Base-by-base conservation (phyloP, 331 rosid genomes). In the Telfairia occidentalis region DNA sequence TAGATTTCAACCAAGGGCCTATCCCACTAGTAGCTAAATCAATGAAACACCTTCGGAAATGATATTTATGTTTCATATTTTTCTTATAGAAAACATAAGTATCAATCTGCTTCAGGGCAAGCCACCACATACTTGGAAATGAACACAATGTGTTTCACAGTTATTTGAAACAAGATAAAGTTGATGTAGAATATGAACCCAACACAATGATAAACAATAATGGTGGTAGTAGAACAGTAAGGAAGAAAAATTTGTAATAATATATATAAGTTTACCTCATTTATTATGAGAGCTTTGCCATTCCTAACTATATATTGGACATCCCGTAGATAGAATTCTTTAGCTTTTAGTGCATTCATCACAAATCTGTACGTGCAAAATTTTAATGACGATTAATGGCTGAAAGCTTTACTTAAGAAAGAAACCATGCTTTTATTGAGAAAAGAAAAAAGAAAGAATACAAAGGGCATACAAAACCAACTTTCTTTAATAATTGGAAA, bases 251-350 rank as follows among this genome's bases (percentile, higher is more conserved):
- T 9, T 34, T 63, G 28, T 5, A 34, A 63, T 37, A 59, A 67
- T 63, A 7, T 63, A 7, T 29, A 24, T 24, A 30, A n/a, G 26
- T 11, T 45, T 85, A 94, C 98, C 98, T 94, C 98, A 49, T 94
- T 94, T 80, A 91, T 91, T 71, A 94, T 94, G 83, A 91, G 87
- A 82, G 98, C 98, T 87, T 91, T 88, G 81, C 96, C 98, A 81
- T 89, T 91, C 84, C 92, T 89, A 28, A 94, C 96, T 53, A 94
- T 89, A 87, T 94, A 94, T 77, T 94, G 95, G 83, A 91, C 97
- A 86, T 91, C 97, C 29, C 75, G 90, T 50, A 91, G 90, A 77
- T 89, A 94, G 84, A 94, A 94, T 76, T 94, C 98, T 85, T 94
- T 94, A 82, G 98, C 97, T 81, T 94, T 94, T 78, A 94, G 63